Conservation (phyloP, 2,329 filamentous ascomycete species). For the Colletotrichum tanaceti region DNA sequence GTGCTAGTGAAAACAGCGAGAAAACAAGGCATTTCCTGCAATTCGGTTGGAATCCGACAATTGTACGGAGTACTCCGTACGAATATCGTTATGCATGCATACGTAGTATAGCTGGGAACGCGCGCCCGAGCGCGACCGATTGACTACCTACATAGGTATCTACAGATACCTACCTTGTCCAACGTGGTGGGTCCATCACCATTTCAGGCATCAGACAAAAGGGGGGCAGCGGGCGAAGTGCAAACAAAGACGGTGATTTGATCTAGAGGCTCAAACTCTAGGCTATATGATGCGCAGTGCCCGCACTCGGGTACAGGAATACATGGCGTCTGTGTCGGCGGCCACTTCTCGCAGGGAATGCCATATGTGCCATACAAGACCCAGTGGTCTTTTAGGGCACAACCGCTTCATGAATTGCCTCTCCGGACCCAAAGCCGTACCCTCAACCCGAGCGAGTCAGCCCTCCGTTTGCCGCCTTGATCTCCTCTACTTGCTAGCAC, state of each 20-base stretch:
- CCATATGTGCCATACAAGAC: not conserved
- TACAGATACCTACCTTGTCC: no score
- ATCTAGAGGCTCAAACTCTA: constrained; percentile 27
- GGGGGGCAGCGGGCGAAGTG: not conserved
- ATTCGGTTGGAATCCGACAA: constrained; percentile 2
- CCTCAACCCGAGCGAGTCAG: constrained; percentile 1
- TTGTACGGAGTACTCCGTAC: no score
- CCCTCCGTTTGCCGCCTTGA: constrained; percentile 1
- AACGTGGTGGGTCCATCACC: not conserved
- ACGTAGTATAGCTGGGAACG: no score
- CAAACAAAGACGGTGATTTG: constrained; percentile 34
- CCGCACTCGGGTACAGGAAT: constrained; percentile 20
- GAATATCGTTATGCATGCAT: no score
- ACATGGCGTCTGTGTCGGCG: constrained; percentile 3
- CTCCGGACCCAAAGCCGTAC: constrained; percentile 16
- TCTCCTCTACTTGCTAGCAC: constrained; percentile 31
- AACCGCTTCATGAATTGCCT: constrained; percentile 15
- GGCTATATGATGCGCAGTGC: constrained; percentile 19
- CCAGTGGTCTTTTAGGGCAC: constrained; percentile 2
- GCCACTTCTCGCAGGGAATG: constrained; percentile 1
- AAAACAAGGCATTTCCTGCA: constrained; percentile 16
- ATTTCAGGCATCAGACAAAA: not conserved
- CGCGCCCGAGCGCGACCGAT: not conserved
- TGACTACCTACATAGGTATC: no score
- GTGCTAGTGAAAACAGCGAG: not conserved